phyloP scores from a whole-genome alignment of 306 rosid species.

The Senna tora region DNA sequence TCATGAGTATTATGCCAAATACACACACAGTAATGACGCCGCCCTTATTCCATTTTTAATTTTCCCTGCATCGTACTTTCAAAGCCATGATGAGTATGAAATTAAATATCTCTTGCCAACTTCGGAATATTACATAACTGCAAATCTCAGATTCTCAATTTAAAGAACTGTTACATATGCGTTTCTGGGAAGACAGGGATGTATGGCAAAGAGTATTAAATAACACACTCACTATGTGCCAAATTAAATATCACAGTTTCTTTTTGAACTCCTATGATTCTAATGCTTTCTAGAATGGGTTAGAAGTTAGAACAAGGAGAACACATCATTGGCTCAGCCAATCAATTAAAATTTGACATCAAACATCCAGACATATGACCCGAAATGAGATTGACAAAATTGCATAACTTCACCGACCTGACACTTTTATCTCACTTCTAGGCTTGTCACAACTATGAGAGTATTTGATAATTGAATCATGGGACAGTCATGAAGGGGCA shows the following conservation, averaged over 20 bases:
- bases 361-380: conserved; percentile 16
- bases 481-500: conserved; percentile 15
- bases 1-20: not conserved
- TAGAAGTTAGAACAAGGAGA: not conserved
- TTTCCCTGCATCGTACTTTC: conserved; percentile 25
- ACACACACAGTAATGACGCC: not conserved
- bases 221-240: not conserved
- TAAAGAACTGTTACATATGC: conserved; percentile 18
- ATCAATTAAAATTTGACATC: conserved; percentile 13
- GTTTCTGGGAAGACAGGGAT: conserved; percentile 11
- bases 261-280: conserved; percentile 1
- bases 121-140: conserved; percentile 18
- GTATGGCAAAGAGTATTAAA: not conserved
- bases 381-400: conserved; percentile 34
- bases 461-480: conserved; percentile 16
- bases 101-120: conserved; percentile 9
- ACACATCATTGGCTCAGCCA: conserved; percentile 8
- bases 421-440: conserved; percentile 2
- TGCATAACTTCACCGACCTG: not conserved
- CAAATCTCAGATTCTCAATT: conserved; percentile 30
- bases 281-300: not conserved
- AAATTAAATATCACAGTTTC: conserved; percentile 18
- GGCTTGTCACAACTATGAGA: not conserved
- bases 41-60: not conserved
- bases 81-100: not conserved